These are phyloP conservation scores for Arabidopsis hybrid DNA, from an alignment of 441 rosid genomes.

Conservation along the genomic window DNA sequence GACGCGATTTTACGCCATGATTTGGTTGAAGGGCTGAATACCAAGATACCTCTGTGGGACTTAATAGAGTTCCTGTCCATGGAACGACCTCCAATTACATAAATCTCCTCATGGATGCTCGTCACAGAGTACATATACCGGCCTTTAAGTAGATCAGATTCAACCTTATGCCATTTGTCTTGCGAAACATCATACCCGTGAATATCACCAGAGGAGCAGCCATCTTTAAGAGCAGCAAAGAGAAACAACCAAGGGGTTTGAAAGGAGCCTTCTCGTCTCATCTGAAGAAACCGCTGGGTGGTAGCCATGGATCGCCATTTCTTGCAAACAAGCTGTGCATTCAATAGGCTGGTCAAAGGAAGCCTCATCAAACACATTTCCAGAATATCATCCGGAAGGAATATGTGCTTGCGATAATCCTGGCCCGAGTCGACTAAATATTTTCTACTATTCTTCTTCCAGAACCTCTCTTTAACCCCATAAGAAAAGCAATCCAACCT, in stretches of 20 bases:
- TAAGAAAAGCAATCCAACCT: constrained; percentile 87
- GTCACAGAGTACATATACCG: constrained; percentile 89
- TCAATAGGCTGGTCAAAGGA: constrained; percentile 83
- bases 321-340: constrained; percentile 92
- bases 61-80: constrained; percentile 84
- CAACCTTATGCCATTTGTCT: constrained; percentile 71
- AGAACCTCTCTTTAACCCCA: constrained; percentile 83
- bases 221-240: constrained; percentile 81
- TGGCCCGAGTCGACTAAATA: constrained; percentile 52
- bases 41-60: constrained; percentile 82
- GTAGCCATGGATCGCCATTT: constrained; percentile 87
- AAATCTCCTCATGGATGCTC: constrained; percentile 75
- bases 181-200: constrained; percentile 80
- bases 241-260: constrained; percentile 92
- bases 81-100: constrained; percentile 89
- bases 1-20: constrained; percentile 87
- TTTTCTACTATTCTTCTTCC: constrained; percentile 73
- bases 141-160: constrained; percentile 60
- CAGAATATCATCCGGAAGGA: constrained; percentile 86
- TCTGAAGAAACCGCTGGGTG: constrained; percentile 69
- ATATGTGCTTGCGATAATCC: constrained; percentile 65
- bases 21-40: constrained; percentile 79
- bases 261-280: constrained; percentile 67
- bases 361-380: constrained; percentile 95
- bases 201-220: constrained; percentile 81